Percentiles rank a stretch among this genome's conserved stretches.
Evolutionary conservation across 2,329 filamentous ascomycete genomes (phyloP).

Genomic region (Clarireedia homoeocarpa): DNA sequence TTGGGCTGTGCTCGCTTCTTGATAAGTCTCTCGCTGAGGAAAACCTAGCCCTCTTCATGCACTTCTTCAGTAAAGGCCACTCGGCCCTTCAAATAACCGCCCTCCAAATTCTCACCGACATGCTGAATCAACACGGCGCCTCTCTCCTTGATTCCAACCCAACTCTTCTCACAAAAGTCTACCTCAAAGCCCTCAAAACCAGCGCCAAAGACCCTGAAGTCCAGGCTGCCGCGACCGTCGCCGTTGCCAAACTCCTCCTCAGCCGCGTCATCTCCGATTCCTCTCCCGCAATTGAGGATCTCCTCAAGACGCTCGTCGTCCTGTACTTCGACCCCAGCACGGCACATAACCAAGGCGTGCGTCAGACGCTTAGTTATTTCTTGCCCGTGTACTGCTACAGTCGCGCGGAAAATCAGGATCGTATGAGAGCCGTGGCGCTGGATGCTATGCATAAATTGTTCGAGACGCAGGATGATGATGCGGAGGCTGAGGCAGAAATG

Average conservation of each 20-base stretch:
- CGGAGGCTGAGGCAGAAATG: constrained; percentile 70
- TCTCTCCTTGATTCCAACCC: constrained; percentile 63
- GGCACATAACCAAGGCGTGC: constrained; percentile 68
- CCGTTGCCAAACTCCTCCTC: constrained; percentile 79
- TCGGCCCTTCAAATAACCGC: constrained; percentile 83
- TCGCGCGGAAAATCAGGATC: constrained; percentile 69
- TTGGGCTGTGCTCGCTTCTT: constrained; percentile 85
- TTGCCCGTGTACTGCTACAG: constrained; percentile 91
- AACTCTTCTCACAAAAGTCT: constrained; percentile 68
- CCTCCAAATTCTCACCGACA: constrained; percentile 86
- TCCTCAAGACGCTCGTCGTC: constrained; percentile 78
- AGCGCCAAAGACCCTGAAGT: constrained; percentile 63
- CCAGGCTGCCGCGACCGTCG: constrained; percentile 72
- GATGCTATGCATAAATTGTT: constrained; percentile 68
- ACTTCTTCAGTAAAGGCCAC: constrained; percentile 92
- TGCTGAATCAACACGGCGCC: constrained; percentile 80
- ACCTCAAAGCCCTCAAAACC: constrained; percentile 71
- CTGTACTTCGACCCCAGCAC: constrained; percentile 87
- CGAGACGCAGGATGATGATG: constrained; percentile 65
- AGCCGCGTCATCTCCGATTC: constrained; percentile 66
- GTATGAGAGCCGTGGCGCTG: constrained; percentile 69
- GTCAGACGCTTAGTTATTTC: constrained; percentile 88
- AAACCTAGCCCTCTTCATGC: constrained; percentile 87
- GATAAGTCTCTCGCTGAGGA: constrained; percentile 88
- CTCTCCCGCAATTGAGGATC: constrained; percentile 53